Percentiles rank a stretch among this genome's conserved stretches.
Conservation (phyloP, 371 early-diverging fungal species). For the Saksenaea oblongispora region DNA sequence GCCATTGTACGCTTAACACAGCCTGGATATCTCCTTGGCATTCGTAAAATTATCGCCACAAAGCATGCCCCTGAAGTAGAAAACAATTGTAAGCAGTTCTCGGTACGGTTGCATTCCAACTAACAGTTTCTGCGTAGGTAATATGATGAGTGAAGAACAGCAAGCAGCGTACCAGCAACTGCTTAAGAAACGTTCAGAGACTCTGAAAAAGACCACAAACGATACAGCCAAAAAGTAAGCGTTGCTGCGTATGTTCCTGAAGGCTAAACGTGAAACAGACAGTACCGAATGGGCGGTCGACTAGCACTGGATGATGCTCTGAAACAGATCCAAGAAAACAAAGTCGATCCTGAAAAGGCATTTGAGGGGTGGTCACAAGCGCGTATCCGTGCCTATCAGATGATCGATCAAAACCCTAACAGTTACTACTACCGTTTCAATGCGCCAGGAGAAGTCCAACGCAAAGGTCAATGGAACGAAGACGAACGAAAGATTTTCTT, state of each 20-base stretch:
- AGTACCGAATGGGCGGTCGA: slow-evolving; percentile 79
- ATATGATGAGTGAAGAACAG: slow-evolving; percentile 76
- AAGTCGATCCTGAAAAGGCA: slow-evolving; percentile 64
- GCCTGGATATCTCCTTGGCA: slow-evolving; percentile 64
- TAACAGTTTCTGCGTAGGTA: slow-evolving; percentile 7
- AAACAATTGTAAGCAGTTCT: slow-evolving; percentile 7
- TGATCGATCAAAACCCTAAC: slow-evolving; percentile 89
- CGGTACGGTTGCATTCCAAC: background rate
- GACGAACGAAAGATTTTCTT: slow-evolving; percentile 82
- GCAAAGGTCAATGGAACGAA: slow-evolving; percentile 83
- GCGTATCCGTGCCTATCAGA: slow-evolving; percentile 83
- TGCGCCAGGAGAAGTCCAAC: slow-evolving; percentile 91
- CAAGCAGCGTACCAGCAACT: slow-evolving; percentile 80
- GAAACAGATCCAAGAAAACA: slow-evolving; percentile 72
- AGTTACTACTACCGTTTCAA: slow-evolving; percentile 97
- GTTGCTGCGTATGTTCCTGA: background rate
- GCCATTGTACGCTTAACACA: slow-evolving; percentile 75
- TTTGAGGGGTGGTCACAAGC: slow-evolving; percentile 93
- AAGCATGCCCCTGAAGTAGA: slow-evolving; percentile 46
- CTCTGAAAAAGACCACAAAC: slow-evolving; percentile 76
- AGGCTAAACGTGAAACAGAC: slow-evolving; percentile 19
- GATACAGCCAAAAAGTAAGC: slow-evolving; percentile 74
- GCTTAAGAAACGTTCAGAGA: slow-evolving; percentile 78
- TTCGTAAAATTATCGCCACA: slow-evolving; percentile 74
- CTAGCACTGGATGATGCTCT: slow-evolving; percentile 86